Base-by-base conservation (phyloP, 495 filamentous ascomycete species). In the Tuber indicum region DNA sequence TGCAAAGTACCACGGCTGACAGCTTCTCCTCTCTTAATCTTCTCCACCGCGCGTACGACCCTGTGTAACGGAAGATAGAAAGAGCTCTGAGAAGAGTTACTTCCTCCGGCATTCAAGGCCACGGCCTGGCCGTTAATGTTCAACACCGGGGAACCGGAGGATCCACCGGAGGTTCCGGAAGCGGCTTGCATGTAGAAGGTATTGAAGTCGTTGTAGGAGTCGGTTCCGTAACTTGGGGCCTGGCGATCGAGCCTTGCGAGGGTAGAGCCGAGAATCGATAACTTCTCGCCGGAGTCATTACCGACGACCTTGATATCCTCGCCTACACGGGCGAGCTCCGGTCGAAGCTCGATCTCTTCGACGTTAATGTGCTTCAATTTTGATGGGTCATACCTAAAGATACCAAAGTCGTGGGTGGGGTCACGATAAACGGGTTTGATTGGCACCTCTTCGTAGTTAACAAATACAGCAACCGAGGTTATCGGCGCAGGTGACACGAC, bases 151-250 rank as follows among this genome's bases (percentile, higher is more conserved):
- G 79, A 82, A 19, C 82, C 82, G 69, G 82, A 84, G 44, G 82
- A 84, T 36, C 82, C 82, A n/a, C 82, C 82, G 19, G 82, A 84
- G 71, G 82, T 84, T 4, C 82, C 82, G 0, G 82, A 84, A n/a
- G 82, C 82, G 47, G 82, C 82, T 74, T 84, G 82, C 82, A 84
- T 83, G 82, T 84, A 84, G 72, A 84, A 84, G 5, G 82, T 84
- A 72, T 84, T 84, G 71, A 84, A 84, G 74, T 84, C 82, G 69
- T 84, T 84, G 74, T 84, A 84, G 41, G 76, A 80, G 71, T 84
- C 80, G 49, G 75, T 77, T 16, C 82, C 82, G 77, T 84, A 84
- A 71, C 77, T 80, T 49, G 82, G 82, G 45, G 82, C 82, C 41
- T 84, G 82, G 36, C 82, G 74, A 62, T 84, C 82, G 41, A 84